Conservation (phyloP, 164 flowering plant species). For the Aristolochia californica region DNA sequence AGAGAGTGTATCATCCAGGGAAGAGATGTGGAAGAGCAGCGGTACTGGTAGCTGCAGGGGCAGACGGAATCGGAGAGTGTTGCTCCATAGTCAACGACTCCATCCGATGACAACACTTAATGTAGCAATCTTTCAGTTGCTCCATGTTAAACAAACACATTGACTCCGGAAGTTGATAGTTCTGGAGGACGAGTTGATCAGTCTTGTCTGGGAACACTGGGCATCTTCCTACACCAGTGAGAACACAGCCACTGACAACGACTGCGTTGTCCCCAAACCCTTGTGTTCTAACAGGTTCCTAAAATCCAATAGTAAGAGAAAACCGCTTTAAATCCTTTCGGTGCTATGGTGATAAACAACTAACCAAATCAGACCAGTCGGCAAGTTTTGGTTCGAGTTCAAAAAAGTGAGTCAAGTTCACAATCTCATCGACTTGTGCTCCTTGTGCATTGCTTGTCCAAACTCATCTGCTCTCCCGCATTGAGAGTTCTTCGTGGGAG, state of each 20-base stretch:
- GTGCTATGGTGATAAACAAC: neutral
- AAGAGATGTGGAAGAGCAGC: no score
- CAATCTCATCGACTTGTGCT: constrained; percentile 1
- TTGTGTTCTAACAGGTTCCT: neutral
- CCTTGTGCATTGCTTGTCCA: constrained; percentile 1
- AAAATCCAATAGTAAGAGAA: neutral
- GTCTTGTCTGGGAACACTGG: neutral
- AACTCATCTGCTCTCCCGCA: constrained; percentile 1
- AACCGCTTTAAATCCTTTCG: neutral
- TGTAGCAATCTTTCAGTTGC: neutral
- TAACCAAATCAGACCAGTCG: neutral
- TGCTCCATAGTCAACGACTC: neutral
- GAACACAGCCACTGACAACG: neutral
- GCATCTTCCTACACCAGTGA: neutral
- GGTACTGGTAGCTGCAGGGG: no score
- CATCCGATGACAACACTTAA: neutral
- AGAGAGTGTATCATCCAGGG: no score
- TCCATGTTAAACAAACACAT: neutral
- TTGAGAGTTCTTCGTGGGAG: constrained; percentile 2
- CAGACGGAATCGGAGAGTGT: no score
- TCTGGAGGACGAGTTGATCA: neutral
- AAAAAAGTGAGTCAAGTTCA: neutral
- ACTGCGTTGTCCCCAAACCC: neutral
- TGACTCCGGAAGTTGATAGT: neutral
- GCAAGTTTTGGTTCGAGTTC: neutral